Percentiles rank a stretch among this genome's conserved stretches.
phyloP scores from a whole-genome alignment of 495 filamentous ascomycete genomes.

The Parathielavia appendiculata region DNA sequence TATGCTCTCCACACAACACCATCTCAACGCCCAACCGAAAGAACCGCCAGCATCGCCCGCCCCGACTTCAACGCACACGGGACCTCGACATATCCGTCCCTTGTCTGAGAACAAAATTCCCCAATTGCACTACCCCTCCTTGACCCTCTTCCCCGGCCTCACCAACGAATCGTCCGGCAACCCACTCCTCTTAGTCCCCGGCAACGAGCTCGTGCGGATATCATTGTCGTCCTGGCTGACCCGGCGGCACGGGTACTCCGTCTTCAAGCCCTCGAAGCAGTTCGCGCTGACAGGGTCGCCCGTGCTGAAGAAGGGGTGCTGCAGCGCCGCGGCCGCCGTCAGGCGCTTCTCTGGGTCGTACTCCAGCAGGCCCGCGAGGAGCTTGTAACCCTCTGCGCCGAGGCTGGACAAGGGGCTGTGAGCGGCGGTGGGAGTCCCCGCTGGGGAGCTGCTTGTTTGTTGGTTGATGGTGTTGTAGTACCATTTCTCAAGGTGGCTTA shows the following conservation, averaged over 20 bases:
- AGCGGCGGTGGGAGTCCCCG: constrained; percentile 26
- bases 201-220: constrained; percentile 77
- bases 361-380: constrained; percentile 75
- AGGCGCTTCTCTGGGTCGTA: constrained; percentile 89
- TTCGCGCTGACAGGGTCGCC: constrained; percentile 63
- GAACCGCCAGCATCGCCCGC: too few species aligned
- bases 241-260: constrained; percentile 81
- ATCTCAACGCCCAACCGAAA: too few species aligned
- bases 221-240: constrained; percentile 95
- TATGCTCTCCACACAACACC: too few species aligned
- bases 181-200: constrained; percentile 87
- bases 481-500: constrained; percentile 51
- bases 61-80: too few species aligned
- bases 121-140: constrained; percentile 46
- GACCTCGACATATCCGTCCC: too few species aligned
- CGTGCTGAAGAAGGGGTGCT: constrained; percentile 78
- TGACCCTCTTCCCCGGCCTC: constrained; percentile 61
- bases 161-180: constrained; percentile 76
- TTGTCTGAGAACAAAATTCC: too few species aligned
- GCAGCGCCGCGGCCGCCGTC: constrained; percentile 76
- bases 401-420: constrained; percentile 45
- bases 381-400: constrained; percentile 70
- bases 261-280: constrained; percentile 85
- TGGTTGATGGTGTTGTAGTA: constrained; percentile 51
- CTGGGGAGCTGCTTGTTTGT: constrained; percentile 36